A percentile compares a stretch with the other conserved stretches of the same genome.
These are phyloP conservation scores for Pseudozyma pruni DNA, from an alignment of 1,284 basidiomycete species.

Conservation along the genomic window DNA sequence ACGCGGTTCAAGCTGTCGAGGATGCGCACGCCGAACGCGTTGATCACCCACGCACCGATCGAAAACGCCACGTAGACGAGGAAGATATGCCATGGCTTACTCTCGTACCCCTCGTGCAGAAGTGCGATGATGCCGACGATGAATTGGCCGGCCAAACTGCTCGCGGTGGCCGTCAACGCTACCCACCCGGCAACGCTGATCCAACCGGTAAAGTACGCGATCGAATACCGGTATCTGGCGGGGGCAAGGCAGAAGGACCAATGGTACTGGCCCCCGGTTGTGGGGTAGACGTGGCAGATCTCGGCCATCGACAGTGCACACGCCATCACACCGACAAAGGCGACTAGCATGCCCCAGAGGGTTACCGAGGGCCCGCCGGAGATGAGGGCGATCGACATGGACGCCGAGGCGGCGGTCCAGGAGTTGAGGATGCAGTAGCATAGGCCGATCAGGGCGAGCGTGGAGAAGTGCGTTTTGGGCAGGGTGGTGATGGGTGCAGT, in stretches of 20 bases:
- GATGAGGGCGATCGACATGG: constrained; percentile 60
- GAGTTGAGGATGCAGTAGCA: constrained; percentile 61
- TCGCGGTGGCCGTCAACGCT: constrained; percentile 66
- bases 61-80: constrained; percentile 55
- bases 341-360: constrained; percentile 68
- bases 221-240: constrained; percentile 49
- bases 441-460: constrained; percentile 41
- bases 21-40: constrained; percentile 52
- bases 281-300: constrained; percentile 57
- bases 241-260: constrained; percentile 67
- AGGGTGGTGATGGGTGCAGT: neutral
- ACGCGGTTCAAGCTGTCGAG: constrained; percentile 46
- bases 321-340: constrained; percentile 65
- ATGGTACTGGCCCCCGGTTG: constrained; percentile 69
- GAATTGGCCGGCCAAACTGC: constrained; percentile 58
- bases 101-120: constrained; percentile 65
- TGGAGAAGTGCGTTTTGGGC: constrained; percentile 35
- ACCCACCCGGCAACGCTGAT: constrained; percentile 67
- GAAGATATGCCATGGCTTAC: constrained; percentile 57
- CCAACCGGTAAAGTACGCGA: constrained; percentile 62
- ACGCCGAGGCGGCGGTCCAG: constrained; percentile 64
- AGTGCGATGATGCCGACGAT: constrained; percentile 68
- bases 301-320: constrained; percentile 68
- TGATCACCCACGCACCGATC: constrained; percentile 53
- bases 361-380: constrained; percentile 68